Conservation (phyloP, 2,329 filamentous ascomycete genomes). For the Xylaria sp. region DNA sequence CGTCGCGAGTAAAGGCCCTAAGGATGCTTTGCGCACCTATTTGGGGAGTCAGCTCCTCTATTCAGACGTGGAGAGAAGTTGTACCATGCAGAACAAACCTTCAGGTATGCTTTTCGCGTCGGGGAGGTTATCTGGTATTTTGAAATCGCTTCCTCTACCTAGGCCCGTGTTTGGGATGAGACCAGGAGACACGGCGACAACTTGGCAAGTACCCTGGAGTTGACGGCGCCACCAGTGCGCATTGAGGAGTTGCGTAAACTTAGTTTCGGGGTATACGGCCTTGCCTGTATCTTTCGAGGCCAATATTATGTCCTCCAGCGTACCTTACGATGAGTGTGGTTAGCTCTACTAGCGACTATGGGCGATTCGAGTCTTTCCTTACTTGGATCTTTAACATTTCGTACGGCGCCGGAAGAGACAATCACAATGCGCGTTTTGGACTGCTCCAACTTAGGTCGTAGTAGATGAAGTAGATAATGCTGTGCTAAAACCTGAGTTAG, state of each 20-base stretch:
- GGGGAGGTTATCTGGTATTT: constrained; percentile 50
- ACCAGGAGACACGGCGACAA: constrained; percentile 66
- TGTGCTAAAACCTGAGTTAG: constrained; percentile 55
- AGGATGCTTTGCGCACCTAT: constrained; percentile 60
- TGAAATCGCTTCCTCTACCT: constrained; percentile 48
- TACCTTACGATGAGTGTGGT: constrained; percentile 37
- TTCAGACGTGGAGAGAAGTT: neutral
- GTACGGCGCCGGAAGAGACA: constrained; percentile 62
- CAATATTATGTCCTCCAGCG: constrained; percentile 46
- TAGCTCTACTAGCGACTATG: constrained; percentile 7
- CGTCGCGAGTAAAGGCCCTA: constrained; percentile 56
- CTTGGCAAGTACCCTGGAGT: constrained; percentile 56
- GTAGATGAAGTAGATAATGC: constrained; percentile 63
- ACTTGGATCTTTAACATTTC: constrained; percentile 55
- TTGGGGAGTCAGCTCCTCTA: neutral
- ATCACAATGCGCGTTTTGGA: constrained; percentile 61
- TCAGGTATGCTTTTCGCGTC: constrained; percentile 62
- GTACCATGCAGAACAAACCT: constrained; percentile 50
- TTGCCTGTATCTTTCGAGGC: constrained; percentile 52
- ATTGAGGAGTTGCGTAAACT: constrained; percentile 62
- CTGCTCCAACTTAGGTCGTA: constrained; percentile 59
- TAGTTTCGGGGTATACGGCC: constrained; percentile 57
- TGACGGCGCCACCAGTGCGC: constrained; percentile 68
- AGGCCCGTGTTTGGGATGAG: constrained; percentile 62
- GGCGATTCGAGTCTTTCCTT: constrained; percentile 27